Percentiles rank a stretch among this genome's conserved stretches.
phyloP scores from a whole-genome alignment of 2,329 filamentous ascomycete species.

The Penicillium sp. region DNA sequence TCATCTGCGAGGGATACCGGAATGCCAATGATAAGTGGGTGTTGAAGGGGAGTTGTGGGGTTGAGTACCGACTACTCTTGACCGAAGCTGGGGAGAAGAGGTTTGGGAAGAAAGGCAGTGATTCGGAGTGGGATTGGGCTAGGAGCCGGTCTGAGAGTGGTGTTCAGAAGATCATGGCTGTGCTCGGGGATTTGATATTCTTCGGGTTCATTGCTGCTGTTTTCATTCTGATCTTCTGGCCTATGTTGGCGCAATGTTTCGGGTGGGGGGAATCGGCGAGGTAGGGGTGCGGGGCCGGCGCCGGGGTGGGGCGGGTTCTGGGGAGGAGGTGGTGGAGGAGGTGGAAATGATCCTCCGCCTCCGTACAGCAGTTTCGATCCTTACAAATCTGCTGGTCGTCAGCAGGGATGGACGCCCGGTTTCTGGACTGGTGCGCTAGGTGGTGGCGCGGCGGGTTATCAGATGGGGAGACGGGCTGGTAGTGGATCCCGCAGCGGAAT shows the following conservation, averaged over 20 bases:
- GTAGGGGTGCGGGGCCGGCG: conserved; percentile 19
- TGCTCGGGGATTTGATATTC: conserved; percentile 34
- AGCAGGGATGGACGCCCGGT: conserved; percentile 45
- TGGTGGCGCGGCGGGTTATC: conserved; percentile 46
- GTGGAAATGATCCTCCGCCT: conserved; percentile 38
- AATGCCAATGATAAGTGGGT: conserved; percentile 76
- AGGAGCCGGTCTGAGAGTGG: not conserved
- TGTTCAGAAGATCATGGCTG: conserved; percentile 5
- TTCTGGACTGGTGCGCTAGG: conserved; percentile 49
- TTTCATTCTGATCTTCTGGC: conserved; percentile 31
- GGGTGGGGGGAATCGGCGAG: conserved; percentile 21
- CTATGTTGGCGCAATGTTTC: conserved; percentile 27
- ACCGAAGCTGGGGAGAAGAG: conserved; percentile 73
- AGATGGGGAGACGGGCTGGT: conserved; percentile 35
- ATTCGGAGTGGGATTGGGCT: conserved; percentile 28
- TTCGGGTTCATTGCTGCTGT: conserved; percentile 34
- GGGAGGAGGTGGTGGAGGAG: conserved; percentile 40
- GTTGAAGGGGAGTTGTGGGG: conserved; percentile 88
- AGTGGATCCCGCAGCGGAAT: conserved; percentile 16
- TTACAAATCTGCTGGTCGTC: conserved; percentile 13
- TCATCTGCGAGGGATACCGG: conserved; percentile 87
- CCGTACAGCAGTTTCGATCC: conserved; percentile 39
- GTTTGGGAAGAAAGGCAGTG: conserved; percentile 58
- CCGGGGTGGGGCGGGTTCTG: conserved; percentile 30
- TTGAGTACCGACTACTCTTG: conserved; percentile 79